Base-by-base conservation (phyloP, 1,139 yeast genomes). In the Blastobotrys arbuscula region DNA sequence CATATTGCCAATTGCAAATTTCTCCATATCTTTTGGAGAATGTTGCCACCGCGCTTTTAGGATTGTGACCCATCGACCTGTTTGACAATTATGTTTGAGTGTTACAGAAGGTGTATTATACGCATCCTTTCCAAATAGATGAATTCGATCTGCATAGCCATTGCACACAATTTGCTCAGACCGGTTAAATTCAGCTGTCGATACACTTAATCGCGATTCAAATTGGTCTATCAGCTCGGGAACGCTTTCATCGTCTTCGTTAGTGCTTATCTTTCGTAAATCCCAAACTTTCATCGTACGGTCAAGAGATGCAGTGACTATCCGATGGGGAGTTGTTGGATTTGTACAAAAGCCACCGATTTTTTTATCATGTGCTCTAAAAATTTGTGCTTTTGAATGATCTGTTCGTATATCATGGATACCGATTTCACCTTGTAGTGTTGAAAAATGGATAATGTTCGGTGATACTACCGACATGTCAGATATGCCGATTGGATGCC, bases 51-150 rank as follows among this genome's bases (percentile, higher is more conserved):
- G 76, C 0, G 96, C 81, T 59, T 89, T 88, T 49, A 92, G 71
- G 45, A 92, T 90, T 1, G 96, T 83, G 1, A 92, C 96, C 98
- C 98, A 92, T 54, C 96, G 72, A 0, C 98, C 97, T 0, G 96
- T 84, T 65, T 90, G 96, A 68, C 97, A 92, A 60, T 90, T 90
- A 64, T 92, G 97, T 53, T 77, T 78, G 45, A 92, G 73, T 10
- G 78, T 78, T 26, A 78, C 75, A 34, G 75, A 63, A 0, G 96
- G 94, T 12, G 59, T 62, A 28, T 88, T 59, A 47, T 57, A 48
- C 50, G 52, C 52, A 53, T 55, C 47, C 50, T 49, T 62, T 61
- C 85, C 79, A 58, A 83, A 82, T 10, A 83, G 64, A 50, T 79
- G 72, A 34, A 92, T 76, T 0, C 85, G 78, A 62, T 92, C 95